These are phyloP conservation scores for Paecilomyces sp. DNA, from an alignment of 2,329 filamentous ascomycete genomes.

Conservation along the genomic window DNA sequence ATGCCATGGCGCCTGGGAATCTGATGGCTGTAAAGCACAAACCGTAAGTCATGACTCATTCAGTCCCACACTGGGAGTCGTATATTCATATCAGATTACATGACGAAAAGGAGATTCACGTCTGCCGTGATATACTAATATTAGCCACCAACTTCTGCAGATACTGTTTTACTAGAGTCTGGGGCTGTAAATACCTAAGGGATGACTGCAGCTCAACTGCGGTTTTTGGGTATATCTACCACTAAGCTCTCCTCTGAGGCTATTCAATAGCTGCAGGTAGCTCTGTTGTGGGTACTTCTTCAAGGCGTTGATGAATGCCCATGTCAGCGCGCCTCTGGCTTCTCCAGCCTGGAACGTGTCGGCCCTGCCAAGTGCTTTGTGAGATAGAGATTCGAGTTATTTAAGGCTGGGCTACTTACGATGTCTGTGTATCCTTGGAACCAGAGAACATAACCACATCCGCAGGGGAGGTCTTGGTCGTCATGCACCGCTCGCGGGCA, in stretches of 20 bases:
- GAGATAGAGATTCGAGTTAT: neutral
- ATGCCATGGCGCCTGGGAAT: neutral
- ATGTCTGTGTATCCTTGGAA: slow-evolving; percentile 88
- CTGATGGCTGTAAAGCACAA: neutral
- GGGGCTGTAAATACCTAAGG: slow-evolving; percentile 62
- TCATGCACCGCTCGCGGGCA: slow-evolving; percentile 68
- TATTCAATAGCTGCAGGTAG: slow-evolving; percentile 91
- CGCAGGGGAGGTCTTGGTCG: slow-evolving; percentile 87
- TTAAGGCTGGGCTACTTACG: slow-evolving; percentile 18
- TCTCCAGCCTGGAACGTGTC: slow-evolving; percentile 84
- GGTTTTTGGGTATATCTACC: slow-evolving; percentile 92
- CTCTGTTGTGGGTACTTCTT: slow-evolving; percentile 89
- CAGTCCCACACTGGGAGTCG: neutral
- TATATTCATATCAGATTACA: slow-evolving; percentile 51
- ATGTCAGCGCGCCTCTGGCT: slow-evolving; percentile 95
- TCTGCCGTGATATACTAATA: slow-evolving; percentile 35
- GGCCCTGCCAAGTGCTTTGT: slow-evolving; percentile 48
- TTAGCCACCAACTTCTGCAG: slow-evolving; percentile 4
- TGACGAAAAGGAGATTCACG: slow-evolving; percentile 59
- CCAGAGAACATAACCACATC: slow-evolving; percentile 98
- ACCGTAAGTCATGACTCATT: neutral
- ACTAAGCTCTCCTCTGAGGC: slow-evolving; percentile 78
- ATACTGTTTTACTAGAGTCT: neutral
- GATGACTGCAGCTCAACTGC: slow-evolving; percentile 93
- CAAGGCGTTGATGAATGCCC: slow-evolving; percentile 85